A percentile compares a stretch with the other conserved stretches of the same genome.
Evolutionary conservation across 1,284 basidiomycete species (phyloP).

Genomic region (Ceratobasidium sp.): DNA sequence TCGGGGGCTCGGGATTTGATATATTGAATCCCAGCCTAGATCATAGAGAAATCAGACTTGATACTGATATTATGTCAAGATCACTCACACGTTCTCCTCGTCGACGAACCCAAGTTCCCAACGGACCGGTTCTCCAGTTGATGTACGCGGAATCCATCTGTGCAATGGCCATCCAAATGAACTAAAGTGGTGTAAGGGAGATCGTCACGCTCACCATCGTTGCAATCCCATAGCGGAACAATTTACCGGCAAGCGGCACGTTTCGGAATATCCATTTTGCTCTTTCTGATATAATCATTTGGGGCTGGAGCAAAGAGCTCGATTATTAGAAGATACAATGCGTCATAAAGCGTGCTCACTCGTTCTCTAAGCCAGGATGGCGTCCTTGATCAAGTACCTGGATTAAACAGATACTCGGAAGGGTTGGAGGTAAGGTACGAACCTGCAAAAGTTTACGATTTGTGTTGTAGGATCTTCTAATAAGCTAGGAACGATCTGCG

Average conservation of each 20-base stretch:
- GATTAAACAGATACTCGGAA: neutral
- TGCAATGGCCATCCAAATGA: neutral
- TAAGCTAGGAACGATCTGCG: conserved; percentile 28
- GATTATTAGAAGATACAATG: too few relatives aligned
- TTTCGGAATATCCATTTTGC: conserved; percentile 34
- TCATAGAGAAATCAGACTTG: neutral
- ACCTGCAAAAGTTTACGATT: conserved; percentile 39
- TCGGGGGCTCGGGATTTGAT: conserved; percentile 17
- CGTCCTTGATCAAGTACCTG: conserved; percentile 1
- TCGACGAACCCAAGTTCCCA: neutral
- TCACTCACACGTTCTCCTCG: neutral
- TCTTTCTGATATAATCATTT: neutral
- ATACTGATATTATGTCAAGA: neutral
- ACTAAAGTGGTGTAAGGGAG: too few relatives aligned
- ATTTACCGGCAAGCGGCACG: neutral
- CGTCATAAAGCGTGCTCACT: neutral
- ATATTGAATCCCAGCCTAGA: neutral
- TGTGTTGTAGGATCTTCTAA: conserved; percentile 10
- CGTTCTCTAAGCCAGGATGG: conserved; percentile 26
- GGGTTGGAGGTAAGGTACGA: neutral
- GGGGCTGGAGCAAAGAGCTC: too few relatives aligned
- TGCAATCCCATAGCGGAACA: conserved; percentile 24
- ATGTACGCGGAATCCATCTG: conserved; percentile 6
- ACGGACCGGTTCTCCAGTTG: neutral
- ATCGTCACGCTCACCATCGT: neutral